Evolutionary conservation across 305 asterid genomes (phyloP), one percentile per base, ranked within the genome.

Genomic region (Rubia tinctorum): DNA sequence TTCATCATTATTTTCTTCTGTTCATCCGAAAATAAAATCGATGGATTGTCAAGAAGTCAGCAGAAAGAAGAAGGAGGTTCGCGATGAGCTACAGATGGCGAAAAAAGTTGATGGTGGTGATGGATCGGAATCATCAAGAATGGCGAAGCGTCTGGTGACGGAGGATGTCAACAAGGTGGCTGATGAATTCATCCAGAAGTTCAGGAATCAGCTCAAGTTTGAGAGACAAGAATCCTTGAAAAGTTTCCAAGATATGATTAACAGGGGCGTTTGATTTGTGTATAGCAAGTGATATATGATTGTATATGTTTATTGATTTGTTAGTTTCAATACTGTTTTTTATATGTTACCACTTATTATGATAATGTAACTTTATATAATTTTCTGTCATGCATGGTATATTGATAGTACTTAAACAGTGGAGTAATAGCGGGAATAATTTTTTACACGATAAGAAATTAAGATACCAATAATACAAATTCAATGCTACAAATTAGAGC

Each of bases 151-250:
- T 39, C 43, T 76, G 63, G 71, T 44, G 2, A 60, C 30, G 11
- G 81, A 82, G 66, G 85, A 84, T 49, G 83, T 79, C 39, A 62
- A 84, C 73, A 69, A 66, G 37, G 37, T 70, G 71, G 87, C 90
- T 7, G 83, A 84, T 58, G 83, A 80, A 40, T 82, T 84, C 53
- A 86, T 86, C 79, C 79, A 73, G 39, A 80, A 79, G 15, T 80
- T 86, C 81, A 80, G 75, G 73, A 84, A 86, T 56, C 84, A 84
- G 76, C 86, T 86, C 15, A 80, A 69, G 67, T 23, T 82, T 47
- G 85, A 87, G 70, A 78, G 86, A 4, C 40, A 61, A 23, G 66
- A 61, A 13, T 61, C 66, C n/a, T 61, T 61, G n/a, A 61, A 61
- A 5, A 42, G 66, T 61, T 64, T 64, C 9, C 68, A 37, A 47